Evolutionary conservation across 305 asterid species (phyloP), one percentile per base, ranked within the genome.

Genomic region (Ajuga reptans): DNA sequence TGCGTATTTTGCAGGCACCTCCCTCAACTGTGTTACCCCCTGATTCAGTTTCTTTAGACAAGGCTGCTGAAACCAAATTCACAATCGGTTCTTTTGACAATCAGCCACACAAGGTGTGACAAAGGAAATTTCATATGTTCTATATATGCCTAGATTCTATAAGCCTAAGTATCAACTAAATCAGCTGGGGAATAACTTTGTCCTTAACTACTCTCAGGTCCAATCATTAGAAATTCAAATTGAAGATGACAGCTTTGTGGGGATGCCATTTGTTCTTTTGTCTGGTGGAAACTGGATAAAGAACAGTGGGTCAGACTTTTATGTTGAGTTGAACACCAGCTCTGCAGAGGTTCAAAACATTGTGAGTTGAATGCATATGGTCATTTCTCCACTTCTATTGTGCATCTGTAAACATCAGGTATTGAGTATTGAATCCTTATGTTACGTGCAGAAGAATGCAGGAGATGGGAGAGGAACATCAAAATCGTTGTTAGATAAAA

Each of bases 261-360:
- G 99, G 72, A 91, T 94, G 91, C 96, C 99, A 68, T 94, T 94
- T 85, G 99, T 94, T 84, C 86, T 94, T 75, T 55, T 89, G 76
- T 83, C 88, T 71, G 86, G 84, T 69, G 90, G 81, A 67, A 88
- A 80, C 64, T 94, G 99, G 99, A 65, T 94, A 50, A 94, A 91
- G 76, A 78, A 94, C 81, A 71, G 81, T 11, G 95, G 90, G 69
- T 83, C 97, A 1, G 99, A 94, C 82, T 94, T 94, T 75, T 91
- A 89, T 75, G 82, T 80, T 65, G 94, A 81, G 74, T 83, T 94
- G 73, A 79, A 78, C 72, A 56, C 82, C 69, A 74, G 36, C 71
- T 51, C 84, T 66, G 77, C 65, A 51, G 67, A 79, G 79, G 80
- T 79, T 52, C 84, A 74, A 75, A 83, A 80, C 88, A 92, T 91